phyloP scores from a whole-genome alignment of 2,329 filamentous ascomycete species.

The Fusarium agapanthi region DNA sequence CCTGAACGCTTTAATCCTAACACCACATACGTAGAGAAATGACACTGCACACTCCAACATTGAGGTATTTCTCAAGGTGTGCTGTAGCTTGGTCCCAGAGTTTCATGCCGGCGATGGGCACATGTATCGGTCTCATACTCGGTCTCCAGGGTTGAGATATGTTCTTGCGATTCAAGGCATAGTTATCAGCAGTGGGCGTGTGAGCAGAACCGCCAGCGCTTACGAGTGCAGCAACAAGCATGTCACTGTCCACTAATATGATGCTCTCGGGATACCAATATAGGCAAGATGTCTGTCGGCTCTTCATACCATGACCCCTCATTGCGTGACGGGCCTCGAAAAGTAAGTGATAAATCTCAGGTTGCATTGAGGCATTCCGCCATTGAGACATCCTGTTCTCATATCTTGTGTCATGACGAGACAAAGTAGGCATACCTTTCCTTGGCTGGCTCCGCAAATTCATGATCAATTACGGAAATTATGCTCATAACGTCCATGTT shows the following conservation, averaged over 20 bases:
- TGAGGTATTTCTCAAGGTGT: background rate
- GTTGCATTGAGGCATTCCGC: background rate
- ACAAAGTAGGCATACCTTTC: background rate
- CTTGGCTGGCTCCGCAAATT: background rate
- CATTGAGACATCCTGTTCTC: background rate
- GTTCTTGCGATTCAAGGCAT: background rate
- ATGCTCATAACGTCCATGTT: background rate
- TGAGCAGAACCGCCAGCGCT: slow-evolving; percentile 3
- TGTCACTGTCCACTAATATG: background rate
- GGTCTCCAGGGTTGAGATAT: background rate
- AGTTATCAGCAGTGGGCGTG: background rate
- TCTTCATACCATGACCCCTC: background rate
- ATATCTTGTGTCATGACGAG: background rate
- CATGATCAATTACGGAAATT: background rate
- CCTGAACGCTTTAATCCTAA: background rate
- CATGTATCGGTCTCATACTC: background rate
- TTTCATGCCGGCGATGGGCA: slow-evolving; percentile 2
- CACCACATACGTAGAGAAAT: background rate
- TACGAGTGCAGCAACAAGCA: background rate
- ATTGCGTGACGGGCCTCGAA: background rate
- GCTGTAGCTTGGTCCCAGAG: slow-evolving; percentile 9
- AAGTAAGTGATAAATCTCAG: background rate
- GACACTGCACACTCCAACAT: background rate
- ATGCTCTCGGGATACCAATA: slow-evolving; percentile 19
- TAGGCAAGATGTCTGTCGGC: background rate